phyloP scores from a whole-genome alignment of 805 yeast genomes.

The Clavispora santaluciae region DNA sequence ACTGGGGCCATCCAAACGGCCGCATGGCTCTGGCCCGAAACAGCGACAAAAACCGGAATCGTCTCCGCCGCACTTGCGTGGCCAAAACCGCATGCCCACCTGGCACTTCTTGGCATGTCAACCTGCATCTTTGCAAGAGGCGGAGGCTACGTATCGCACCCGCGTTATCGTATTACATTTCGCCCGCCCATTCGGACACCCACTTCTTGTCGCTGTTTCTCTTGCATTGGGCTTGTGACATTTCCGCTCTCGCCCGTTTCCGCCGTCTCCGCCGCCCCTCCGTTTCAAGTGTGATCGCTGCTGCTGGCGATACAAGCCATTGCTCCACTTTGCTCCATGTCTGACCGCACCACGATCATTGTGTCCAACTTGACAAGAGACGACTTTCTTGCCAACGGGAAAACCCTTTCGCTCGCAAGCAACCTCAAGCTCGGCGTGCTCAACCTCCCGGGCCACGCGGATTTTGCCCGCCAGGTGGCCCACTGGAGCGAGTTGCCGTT shows the following conservation, averaged over 20 bases:
- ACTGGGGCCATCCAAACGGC: too few relatives aligned
- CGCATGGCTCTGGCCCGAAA: too few relatives aligned
- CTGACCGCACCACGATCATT: slow-evolving; percentile 29
- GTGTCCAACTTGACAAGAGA: slow-evolving; percentile 28
- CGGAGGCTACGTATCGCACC: neutral
- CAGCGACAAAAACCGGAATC: too few relatives aligned
- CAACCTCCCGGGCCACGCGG: slow-evolving; percentile 15
- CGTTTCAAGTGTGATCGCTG: too few relatives aligned
- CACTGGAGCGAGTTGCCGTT: slow-evolving; percentile 39
- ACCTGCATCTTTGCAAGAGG: neutral
- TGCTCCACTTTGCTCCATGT: too few relatives aligned
- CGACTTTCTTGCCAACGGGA: slow-evolving; percentile 22
- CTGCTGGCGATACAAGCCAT: too few relatives aligned
- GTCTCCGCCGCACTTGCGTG: too few relatives aligned
- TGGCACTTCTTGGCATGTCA: neutral
- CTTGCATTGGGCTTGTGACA: too few relatives aligned
- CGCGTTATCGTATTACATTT: neutral
- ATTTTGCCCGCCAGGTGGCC: slow-evolving; percentile 23
- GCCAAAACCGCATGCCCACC: too few relatives aligned
- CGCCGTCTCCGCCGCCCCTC: too few relatives aligned
- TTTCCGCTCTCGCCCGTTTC: too few relatives aligned
- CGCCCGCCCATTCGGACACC: too few relatives aligned
- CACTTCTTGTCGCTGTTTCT: neutral
- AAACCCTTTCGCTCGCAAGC: slow-evolving; percentile 28
- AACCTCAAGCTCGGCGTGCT: slow-evolving; percentile 29